A percentile compares a stretch with the other conserved stretches of the same genome.
Evolutionary conservation across 2,329 filamentous ascomycete species (phyloP).

Genomic region (Fusarium incarnatum): DNA sequence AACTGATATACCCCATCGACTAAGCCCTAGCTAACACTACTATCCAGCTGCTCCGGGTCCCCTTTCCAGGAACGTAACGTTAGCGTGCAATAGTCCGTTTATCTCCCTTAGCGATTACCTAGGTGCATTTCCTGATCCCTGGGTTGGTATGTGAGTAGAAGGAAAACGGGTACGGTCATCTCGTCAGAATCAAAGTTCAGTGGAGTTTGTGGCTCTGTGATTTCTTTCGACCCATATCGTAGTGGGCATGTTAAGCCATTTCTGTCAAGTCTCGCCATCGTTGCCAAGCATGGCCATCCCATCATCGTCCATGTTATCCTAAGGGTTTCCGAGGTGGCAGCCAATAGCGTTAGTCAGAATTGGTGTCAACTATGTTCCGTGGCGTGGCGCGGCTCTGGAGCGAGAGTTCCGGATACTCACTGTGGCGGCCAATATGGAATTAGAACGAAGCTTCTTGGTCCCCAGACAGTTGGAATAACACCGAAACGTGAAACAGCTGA

Average conservation of each 20-base stretch:
- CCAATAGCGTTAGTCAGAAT: not conserved
- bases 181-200: not conserved
- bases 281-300: not conserved
- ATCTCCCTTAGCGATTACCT: not conserved
- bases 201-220: not conserved
- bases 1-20: not conserved
- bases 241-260: not conserved
- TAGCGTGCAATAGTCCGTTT: not conserved
- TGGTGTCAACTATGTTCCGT: not conserved
- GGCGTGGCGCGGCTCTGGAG: constrained; percentile 3
- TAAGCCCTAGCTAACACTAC: not conserved
- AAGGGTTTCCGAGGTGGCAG: not conserved
- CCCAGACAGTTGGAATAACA: not conserved
- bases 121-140: not conserved
- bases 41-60: not conserved
- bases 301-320: not conserved
- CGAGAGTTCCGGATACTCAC: constrained; percentile 2
- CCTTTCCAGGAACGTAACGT: constrained; percentile 8
- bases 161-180: constrained; percentile 1
- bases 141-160: not conserved
- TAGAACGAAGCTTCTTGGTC: not conserved
- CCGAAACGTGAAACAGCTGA: constrained; percentile 5
- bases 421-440: not conserved
- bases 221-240: not conserved
- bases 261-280: not conserved